Conservation (phyloP, 768 basidiomycete genomes). For the Pholiota conissans region DNA sequence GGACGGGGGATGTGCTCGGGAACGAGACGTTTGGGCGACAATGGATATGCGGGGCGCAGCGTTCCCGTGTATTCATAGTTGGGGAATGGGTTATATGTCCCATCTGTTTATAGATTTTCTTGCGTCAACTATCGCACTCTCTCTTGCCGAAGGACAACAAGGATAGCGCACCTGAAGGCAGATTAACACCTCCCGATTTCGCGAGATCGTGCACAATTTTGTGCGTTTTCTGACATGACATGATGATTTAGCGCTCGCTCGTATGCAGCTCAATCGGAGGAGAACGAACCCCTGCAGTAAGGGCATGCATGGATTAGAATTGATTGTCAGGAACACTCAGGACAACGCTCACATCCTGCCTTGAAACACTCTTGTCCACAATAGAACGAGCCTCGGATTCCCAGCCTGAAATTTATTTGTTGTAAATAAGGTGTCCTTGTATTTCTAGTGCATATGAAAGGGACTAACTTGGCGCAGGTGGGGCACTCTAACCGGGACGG, state of each 20-base stretch:
- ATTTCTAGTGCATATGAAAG: background rate
- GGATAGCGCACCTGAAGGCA: conserved; percentile 13
- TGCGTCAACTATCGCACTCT: background rate
- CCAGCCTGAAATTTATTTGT: conserved; percentile 50
- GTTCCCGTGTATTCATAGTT: conserved; percentile 78
- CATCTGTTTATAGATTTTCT: conserved; percentile 48
- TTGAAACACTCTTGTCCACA: conserved; percentile 98
- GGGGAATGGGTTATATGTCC: conserved; percentile 79
- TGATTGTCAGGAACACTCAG: conserved; percentile 11
- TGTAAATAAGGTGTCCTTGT: conserved; percentile 15
- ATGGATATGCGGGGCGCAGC: conserved; percentile 84
- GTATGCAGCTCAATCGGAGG: background rate
- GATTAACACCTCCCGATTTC: conserved; percentile 27
- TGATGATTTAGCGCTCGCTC: conserved; percentile 7
- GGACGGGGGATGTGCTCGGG: conserved; percentile 85
- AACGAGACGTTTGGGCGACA: conserved; percentile 72
- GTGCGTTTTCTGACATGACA: conserved; percentile 74
- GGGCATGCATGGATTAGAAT: conserved; percentile 10
- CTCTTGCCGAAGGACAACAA: background rate
- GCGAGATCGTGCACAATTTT: conserved; percentile 74
- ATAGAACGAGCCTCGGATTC: conserved; percentile 84
- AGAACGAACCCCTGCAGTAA: conserved; percentile 34
- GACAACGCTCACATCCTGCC: conserved; percentile 70
- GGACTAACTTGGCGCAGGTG: conserved; percentile 83
- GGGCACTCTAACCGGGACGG: conserved; percentile 89